phyloP scores from a whole-genome alignment of 169 alveolate species.

The Eimeria maxima region DNA sequence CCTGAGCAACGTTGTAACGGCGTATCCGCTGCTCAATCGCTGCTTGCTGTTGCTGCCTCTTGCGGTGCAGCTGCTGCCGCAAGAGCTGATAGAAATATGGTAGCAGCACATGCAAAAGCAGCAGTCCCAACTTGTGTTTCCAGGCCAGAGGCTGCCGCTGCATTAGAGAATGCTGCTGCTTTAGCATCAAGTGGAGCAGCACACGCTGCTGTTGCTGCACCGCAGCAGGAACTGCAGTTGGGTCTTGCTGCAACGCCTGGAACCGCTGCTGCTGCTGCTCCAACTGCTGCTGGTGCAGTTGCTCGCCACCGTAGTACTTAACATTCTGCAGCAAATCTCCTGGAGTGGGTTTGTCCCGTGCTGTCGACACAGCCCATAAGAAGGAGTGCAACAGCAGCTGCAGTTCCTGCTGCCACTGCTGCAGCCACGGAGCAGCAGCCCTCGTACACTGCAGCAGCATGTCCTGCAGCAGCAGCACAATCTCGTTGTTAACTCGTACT shows the following conservation, averaged over 20 bases:
- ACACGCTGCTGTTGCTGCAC: conserved; percentile 13
- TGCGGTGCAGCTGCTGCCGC: conserved; percentile 57
- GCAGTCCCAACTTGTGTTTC: conserved; percentile 33
- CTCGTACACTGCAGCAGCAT: conserved; percentile 54
- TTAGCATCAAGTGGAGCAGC: not conserved
- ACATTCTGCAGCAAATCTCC: conserved; percentile 80
- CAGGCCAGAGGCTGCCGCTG: conserved; percentile 64
- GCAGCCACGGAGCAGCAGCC: conserved; percentile 54
- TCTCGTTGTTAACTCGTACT: conserved; percentile 63
- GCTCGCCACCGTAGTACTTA: conserved; percentile 28
- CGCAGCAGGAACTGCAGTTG: not conserved
- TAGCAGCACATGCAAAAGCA: not conserved
- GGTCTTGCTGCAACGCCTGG: not conserved
- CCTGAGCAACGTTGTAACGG: conserved; percentile 67
- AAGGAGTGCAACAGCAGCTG: conserved; percentile 61
- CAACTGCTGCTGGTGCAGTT: conserved; percentile 35
- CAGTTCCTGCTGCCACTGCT: conserved; percentile 30
- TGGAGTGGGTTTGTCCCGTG: conserved; percentile 56
- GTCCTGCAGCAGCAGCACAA: conserved; percentile 77
- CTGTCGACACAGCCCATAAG: conserved; percentile 59
- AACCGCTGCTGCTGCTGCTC: not conserved
- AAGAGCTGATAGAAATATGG: conserved; percentile 31
- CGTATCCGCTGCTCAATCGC: conserved; percentile 57
- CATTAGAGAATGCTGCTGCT: conserved; percentile 41
- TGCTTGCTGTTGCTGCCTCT: conserved; percentile 62